A percentile compares a stretch with the other conserved stretches of the same genome.
Conservation (phyloP, 2,329 filamentous ascomycete species). For the Trichophyton equinum region DNA sequence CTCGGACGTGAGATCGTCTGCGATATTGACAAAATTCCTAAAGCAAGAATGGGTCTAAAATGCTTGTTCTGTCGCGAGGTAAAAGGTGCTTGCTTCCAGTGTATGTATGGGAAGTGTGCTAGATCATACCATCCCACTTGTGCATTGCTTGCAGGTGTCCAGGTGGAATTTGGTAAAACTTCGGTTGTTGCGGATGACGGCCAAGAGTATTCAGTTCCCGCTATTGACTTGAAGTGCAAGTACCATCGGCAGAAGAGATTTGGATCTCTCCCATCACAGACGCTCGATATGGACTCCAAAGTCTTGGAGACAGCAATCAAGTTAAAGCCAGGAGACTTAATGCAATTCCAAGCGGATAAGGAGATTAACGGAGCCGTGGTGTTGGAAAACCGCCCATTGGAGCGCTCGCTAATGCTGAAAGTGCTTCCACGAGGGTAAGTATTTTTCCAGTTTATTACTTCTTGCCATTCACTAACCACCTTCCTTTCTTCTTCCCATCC, state of each 20-base stretch:
- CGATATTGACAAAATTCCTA: conserved; percentile 69
- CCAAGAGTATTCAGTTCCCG: conserved; percentile 81
- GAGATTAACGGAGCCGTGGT: conserved; percentile 87
- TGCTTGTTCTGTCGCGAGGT: conserved; percentile 92
- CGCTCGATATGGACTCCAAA: conserved; percentile 56
- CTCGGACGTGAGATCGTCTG: conserved; percentile 58
- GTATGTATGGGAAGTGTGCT: conserved; percentile 85
- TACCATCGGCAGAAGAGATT: conserved; percentile 85
- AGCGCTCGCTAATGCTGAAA: conserved; percentile 66
- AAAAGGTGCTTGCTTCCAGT: conserved; percentile 93
- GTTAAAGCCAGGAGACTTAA: conserved; percentile 60
- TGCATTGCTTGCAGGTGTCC: conserved; percentile 79
- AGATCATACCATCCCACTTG: conserved; percentile 92
- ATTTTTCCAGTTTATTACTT: neutral
- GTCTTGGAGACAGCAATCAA: conserved; percentile 56
- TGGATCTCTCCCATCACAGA: conserved; percentile 56
- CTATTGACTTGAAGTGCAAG: conserved; percentile 85
- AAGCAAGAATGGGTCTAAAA: conserved; percentile 78
- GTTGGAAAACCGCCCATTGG: conserved; percentile 64
- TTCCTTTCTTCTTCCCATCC: neutral
- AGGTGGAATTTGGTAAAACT: conserved; percentile 75
- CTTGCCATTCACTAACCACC: conserved; percentile 22
- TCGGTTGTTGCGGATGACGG: conserved; percentile 83
- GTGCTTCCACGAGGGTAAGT: conserved; percentile 73
- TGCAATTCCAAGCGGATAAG: conserved; percentile 73